These are phyloP conservation scores for Debaryomyces maramus DNA, from an alignment of 805 yeast species.

Conservation along the genomic window DNA sequence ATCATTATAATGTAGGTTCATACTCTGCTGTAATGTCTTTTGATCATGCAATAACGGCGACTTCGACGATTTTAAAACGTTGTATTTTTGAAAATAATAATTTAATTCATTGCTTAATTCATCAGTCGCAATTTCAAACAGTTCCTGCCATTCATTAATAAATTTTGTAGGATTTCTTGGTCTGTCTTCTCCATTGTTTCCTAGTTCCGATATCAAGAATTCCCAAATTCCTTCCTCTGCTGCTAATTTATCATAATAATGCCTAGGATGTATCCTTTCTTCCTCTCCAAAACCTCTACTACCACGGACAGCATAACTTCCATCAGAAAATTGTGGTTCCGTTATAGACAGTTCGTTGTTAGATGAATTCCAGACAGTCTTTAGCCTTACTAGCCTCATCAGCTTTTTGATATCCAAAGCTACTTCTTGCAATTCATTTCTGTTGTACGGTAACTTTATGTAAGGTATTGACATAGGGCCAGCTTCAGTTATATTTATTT, in stretches of 20 bases:
- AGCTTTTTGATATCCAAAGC: conserved; percentile 34
- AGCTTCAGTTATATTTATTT: conserved; percentile 28
- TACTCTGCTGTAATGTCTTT: conserved; percentile 12
- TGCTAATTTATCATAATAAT: conserved; percentile 26
- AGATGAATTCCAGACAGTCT: conserved; percentile 28
- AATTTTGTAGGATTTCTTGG: conserved; percentile 2
- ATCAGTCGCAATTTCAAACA: conserved; percentile 9
- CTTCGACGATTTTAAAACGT: conserved; percentile 7
- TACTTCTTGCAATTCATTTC: conserved; percentile 19
- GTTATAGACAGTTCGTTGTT: conserved; percentile 3
- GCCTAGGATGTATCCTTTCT: conserved; percentile 29
- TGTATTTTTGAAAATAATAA: conserved; percentile 16
- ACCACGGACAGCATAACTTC: conserved; percentile 29
- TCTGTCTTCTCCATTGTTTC: conserved; percentile 3
- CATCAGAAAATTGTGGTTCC: conserved; percentile 22
- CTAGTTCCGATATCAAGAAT: conserved; percentile 16
- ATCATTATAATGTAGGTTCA: conserved; percentile 16
- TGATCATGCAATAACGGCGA: conserved; percentile 14
- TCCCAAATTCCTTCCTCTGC: conserved; percentile 40
- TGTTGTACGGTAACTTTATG: conserved; percentile 25
- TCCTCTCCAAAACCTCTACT: conserved; percentile 27
- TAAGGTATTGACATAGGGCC: conserved; percentile 32
- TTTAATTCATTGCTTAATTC: conserved; percentile 12
- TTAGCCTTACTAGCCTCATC: conserved; percentile 23
- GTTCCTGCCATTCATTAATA: conserved; percentile 11